Evolutionary conservation across 768 basidiomycete genomes (phyloP), one percentile per base, ranked within the genome.

Genomic region (Boletus pseudo-olivaceus): DNA sequence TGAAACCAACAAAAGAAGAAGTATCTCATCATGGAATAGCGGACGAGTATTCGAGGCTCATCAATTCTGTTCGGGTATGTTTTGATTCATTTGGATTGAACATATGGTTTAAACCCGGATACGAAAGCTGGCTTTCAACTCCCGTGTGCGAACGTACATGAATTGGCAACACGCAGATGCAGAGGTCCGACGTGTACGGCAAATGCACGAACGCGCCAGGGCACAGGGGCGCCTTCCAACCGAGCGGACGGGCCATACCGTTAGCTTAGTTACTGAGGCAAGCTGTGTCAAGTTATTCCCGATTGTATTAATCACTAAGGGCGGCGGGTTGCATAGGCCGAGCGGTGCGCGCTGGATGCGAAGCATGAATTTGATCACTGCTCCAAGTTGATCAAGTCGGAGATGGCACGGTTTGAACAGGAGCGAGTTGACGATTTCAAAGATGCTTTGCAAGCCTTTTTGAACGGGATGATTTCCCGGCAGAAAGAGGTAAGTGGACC

Each of bases 371-470:
- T 89, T 66, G 95, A 98, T 41, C 82, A 88, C 20, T 87, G 88
- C 12, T 91, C 93, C 19, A 88, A 88, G 59, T 75, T 97, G 19
- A 85, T 93, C 61, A 98, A 98, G 72, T 74, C 82, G 5, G 97
- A 99, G 72, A 83, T 94, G 58, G 84, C 83, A 5, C 78, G 96
- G 40, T 98, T 98, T 65, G 96, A 99, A 73, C 82, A 85, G 66
- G 96, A 97, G 72, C 82, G 95, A 40, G 81, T 98, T 26, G 89
- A 92, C 45, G 96, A 98, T 67, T 97, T 98, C 72, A 95, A 94
- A 71, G 77, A 81, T 41, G 79, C 87, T 3, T 69, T 99, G 59
- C 88, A 92, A 68, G 78, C 79, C 4, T 94, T 93, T 70, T 73
- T 98, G 50, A 88, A 93, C 40, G 90, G 88, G 6, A 90, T 96